Evolutionary conservation across 2,329 filamentous ascomycete species (phyloP), one percentile per base, ranked within the genome.

Genomic region (Penicillium sclerotiorum): DNA sequence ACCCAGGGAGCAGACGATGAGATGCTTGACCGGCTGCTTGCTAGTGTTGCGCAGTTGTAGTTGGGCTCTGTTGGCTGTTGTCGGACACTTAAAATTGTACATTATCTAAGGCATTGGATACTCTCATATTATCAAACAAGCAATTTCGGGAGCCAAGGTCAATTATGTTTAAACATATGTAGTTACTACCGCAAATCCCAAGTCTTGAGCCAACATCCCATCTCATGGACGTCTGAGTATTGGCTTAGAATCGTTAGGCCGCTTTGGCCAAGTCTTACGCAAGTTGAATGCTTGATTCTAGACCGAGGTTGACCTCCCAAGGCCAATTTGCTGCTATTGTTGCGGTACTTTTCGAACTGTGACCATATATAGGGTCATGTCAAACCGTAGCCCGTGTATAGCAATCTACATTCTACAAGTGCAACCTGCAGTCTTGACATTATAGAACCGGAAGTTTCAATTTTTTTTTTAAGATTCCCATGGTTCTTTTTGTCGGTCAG

Each of bases 21-120:
- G 5, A 51, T 69, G 20, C 52, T 72, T 47, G 63, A 67, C 32
- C 62, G 63, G 11, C 58, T 72, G 27, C 50, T 69, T 46, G 62
- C 56, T 18, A 66, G 61, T 50, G 65, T 62, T 35, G 67, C 66
- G 56, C 64, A 70, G 49, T 39, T 70, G 49, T 70, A 66, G 47
- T 13, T 21, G 12, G 15, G n/a, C 6, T 18, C 43, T 4, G n/a
- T 28, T 33, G 15, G n/a, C 13, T n/a, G 41, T 17, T 9, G 4
- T 36, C 5, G 7, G 37, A 5, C 2, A 32, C 17, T 9, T 17
- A 18, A 32, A 11, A 43, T 43, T 52, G 50, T 52, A 52, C 23
- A 52, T 49, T 49, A 49, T 47, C 23, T 40, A 30, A 6, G 22
- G 21, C 13, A 12, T 12, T n/a, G n/a, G 33, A 36, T 20, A 36